These are phyloP conservation scores for Candida dendrica DNA, from an alignment of 805 yeast genomes.

Conservation along the genomic window DNA sequence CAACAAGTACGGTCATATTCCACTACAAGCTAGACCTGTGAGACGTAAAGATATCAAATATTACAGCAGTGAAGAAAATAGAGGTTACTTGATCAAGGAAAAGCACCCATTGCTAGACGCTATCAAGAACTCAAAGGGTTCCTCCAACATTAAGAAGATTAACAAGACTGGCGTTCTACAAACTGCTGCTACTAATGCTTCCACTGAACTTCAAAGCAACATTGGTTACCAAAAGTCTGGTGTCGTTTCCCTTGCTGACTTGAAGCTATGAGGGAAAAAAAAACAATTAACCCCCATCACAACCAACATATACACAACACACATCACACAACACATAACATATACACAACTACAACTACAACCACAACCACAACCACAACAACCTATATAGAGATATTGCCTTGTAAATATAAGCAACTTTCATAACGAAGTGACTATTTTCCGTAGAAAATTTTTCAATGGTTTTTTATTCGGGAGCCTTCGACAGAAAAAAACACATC, in stretches of 20 bases:
- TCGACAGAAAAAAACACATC: not conserved
- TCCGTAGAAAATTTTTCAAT: not conserved
- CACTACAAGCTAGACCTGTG: conserved; percentile 80
- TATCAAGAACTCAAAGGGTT: conserved; percentile 12
- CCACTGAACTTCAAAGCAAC: not conserved
- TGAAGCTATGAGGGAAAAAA: conserved; percentile 3
- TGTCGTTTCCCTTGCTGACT: conserved; percentile 9
- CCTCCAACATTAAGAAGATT: conserved; percentile 5
- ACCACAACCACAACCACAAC: conserved; percentile 4
- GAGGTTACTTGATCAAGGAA: conserved; percentile 64
- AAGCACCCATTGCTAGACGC: conserved; percentile 16
- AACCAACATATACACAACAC: no score
- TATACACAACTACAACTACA: not conserved
- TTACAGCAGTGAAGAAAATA: conserved; percentile 62
- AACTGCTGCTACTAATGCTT: conserved; percentile 6
- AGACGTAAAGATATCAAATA: conserved; percentile 71
- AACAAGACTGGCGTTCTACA: conserved; percentile 5
- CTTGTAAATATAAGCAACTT: not conserved
- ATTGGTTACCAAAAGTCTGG: conserved; percentile 6
- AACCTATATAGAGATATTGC: not conserved
- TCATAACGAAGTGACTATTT: no score
- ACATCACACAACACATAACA: no score
- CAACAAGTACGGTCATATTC: conserved; percentile 68
- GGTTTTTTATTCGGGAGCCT: not conserved
- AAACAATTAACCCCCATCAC: no score